phyloP scores from a whole-genome alignment of 2,329 filamentous ascomycete genomes.

The Trichophyton mentagrophytes region DNA sequence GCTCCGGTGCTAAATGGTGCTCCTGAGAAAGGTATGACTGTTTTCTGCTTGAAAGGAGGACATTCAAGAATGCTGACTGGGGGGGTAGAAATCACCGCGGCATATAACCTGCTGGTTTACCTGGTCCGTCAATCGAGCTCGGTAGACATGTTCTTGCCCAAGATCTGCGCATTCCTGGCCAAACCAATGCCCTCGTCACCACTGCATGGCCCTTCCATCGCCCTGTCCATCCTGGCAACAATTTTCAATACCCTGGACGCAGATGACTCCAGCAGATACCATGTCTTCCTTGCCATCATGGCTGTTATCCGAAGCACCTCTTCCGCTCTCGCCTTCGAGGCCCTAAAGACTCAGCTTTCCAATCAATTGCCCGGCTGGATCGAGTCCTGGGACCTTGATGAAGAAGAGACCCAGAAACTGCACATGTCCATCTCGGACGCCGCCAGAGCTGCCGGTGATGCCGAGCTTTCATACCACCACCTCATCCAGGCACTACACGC shows the following conservation, averaged over 20 bases:
- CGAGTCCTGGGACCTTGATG: conserved; percentile 64
- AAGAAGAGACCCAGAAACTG: conserved; percentile 71
- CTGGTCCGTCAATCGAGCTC: conserved; percentile 78
- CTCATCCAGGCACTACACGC: conserved; percentile 64
- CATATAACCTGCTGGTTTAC: conserved; percentile 94
- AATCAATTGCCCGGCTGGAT: conserved; percentile 68
- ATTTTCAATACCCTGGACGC: conserved; percentile 87
- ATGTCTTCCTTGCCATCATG: conserved; percentile 81
- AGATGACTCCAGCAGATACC: conserved; percentile 67
- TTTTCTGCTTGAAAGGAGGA: not conserved
- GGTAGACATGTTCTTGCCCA: conserved; percentile 71
- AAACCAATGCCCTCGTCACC: conserved; percentile 79
- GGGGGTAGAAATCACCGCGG: conserved; percentile 67
- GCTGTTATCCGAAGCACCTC: conserved; percentile 63
- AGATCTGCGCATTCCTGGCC: conserved; percentile 78
- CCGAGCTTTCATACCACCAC: conserved; percentile 63
- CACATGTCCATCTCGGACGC: conserved; percentile 72
- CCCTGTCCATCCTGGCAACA: conserved; percentile 80
- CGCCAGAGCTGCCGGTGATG: conserved; percentile 64
- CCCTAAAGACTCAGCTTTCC: conserved; percentile 68
- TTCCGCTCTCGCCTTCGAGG: conserved; percentile 65
- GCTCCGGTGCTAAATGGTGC: conserved; percentile 66
- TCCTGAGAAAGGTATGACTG: conserved; percentile 63
- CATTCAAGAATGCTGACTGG: not conserved
- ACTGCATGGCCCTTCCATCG: conserved; percentile 69